Base-by-base conservation (phyloP, 2,329 filamentous ascomycete genomes). In the Paecilomyces dactylethromorphus region DNA sequence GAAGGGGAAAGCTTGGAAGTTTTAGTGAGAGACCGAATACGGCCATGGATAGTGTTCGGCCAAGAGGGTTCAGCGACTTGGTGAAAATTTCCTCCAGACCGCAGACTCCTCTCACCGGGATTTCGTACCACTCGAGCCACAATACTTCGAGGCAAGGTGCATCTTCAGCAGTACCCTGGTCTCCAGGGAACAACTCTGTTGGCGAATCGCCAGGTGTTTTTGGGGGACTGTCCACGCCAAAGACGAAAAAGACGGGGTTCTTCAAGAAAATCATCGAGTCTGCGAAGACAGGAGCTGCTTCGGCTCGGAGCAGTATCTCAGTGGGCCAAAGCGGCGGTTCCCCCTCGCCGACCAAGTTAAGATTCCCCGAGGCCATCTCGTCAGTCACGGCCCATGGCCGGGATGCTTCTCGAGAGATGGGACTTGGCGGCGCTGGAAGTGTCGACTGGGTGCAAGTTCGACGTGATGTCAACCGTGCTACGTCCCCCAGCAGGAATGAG, bases 361-460 rank as follows among this genome's bases (percentile, higher is more conserved):
- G 78, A 53, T 71, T 78, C 11, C 73, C 74, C 2, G 77, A 78
- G 58, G 81, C 79, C 1, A 74, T 85, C 7, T 74, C 72, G 18
- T 73, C 74, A 1, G 69, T 55, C 65, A 66, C 49, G 65, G 68
- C 45, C 60, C 69, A 65, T 59, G 75, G 69, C 57, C 78, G 79
- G 53, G 84, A 86, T 62, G 76, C 82, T 3, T 83, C 86, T 13
- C 82, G 84, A 58, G 91, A 95, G 18, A 89, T 89, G 82, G 91
- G 89, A 1, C 74, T 89, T 6, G 82, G 79, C 39, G 71, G 77
- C 66, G 79, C 74, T 59, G 65, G 71, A 26, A 78, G 67, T 15
- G 64, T 90, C 13, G 93, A 97, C 71, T 99, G 94, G 92, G 92
- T 99, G n/a, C 92, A 97, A 72, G 92, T 97, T 22, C 88, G 94